Evolutionary conservation across 345 rosid species (phyloP).

Genomic region (Eucalyptus brandiana): DNA sequence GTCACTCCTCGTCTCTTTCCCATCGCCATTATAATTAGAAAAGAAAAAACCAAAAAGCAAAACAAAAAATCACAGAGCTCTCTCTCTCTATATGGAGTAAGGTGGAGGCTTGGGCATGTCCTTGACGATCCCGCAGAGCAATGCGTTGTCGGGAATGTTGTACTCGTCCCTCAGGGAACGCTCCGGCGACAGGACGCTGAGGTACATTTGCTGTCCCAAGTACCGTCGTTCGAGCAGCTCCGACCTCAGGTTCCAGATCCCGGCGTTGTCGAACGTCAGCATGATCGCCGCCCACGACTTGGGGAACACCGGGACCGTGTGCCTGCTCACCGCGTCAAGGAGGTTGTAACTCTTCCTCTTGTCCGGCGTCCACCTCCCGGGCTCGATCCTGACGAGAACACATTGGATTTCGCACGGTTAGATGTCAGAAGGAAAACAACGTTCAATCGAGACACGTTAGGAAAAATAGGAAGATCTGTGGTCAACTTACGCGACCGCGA

Average conservation of each 20-base stretch:
- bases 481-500: slow-evolving; percentile 15
- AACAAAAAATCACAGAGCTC: background rate
- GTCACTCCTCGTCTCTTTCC: background rate
- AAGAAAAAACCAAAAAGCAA: background rate
- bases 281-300: slow-evolving; percentile 22
- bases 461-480: background rate
- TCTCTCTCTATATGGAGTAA: background rate
- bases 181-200: slow-evolving; percentile 11
- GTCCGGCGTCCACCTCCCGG: slow-evolving; percentile 15
- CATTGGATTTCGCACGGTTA: background rate
- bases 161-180: slow-evolving; percentile 20
- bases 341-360: slow-evolving; percentile 18
- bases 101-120: slow-evolving; percentile 10
- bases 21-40: background rate
- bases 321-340: slow-evolving; percentile 23
- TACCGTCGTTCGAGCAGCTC: slow-evolving; percentile 7
- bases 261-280: slow-evolving; percentile 20
- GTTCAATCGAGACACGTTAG: background rate
- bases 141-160: slow-evolving; percentile 11
- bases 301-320: slow-evolving; percentile 19
- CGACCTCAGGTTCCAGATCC: slow-evolving; percentile 24
- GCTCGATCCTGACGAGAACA: slow-evolving; percentile 3
- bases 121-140: slow-evolving; percentile 12
- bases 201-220: slow-evolving; percentile 16
- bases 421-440: background rate